phyloP scores from a whole-genome alignment of 2,329 filamentous ascomycete genomes.

The Calonectria montana region DNA sequence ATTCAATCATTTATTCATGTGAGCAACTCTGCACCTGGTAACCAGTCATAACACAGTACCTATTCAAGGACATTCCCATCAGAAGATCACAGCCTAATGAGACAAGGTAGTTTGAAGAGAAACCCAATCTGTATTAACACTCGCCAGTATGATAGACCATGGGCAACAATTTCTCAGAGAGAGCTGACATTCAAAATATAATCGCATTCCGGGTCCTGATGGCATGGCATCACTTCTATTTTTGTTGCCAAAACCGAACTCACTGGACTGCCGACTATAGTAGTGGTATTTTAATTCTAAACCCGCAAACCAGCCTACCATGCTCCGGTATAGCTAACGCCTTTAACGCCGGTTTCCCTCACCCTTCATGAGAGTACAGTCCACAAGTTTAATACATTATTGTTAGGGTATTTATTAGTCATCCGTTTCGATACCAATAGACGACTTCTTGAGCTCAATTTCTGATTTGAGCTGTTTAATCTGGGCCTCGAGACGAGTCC shows the following conservation, averaged over 20 bases:
- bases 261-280: too few species aligned
- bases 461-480: constrained; percentile 61
- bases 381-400: not conserved
- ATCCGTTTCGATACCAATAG: constrained; percentile 55
- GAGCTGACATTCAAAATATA: too few species aligned
- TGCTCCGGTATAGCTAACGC: constrained; percentile 20
- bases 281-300: constrained; percentile 32
- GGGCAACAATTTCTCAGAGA: too few species aligned
- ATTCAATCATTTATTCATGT: not conserved
- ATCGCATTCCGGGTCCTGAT: too few species aligned
- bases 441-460: constrained; percentile 58
- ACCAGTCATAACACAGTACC: not conserved
- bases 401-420: constrained; percentile 38
- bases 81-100: not conserved
- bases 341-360: constrained; percentile 30
- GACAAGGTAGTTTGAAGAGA: not conserved
- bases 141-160: not conserved
- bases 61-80: not conserved
- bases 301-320: constrained; percentile 26
- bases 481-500: constrained; percentile 60
- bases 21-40: not conserved
- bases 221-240: too few species aligned
- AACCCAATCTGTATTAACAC: constrained; percentile 8
- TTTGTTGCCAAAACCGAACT: too few species aligned
- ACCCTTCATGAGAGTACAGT: not conserved